phyloP scores from a whole-genome alignment of 306 rosid genomes.

The Inga oerstediana region DNA sequence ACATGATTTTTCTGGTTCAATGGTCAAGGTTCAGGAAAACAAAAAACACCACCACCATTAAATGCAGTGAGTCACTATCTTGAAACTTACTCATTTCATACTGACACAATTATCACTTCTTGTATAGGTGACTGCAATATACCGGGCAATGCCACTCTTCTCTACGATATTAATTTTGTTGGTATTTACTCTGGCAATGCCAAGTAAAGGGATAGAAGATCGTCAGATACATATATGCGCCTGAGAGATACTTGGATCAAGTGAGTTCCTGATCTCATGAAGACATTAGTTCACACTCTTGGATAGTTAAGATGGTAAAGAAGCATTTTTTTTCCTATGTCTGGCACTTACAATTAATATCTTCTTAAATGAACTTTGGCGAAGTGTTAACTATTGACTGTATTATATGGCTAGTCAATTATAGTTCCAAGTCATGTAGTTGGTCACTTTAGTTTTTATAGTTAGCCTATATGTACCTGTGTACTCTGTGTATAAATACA shows the following conservation, averaged over 20 bases:
- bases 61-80: conserved; percentile 1
- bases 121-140: conserved; percentile 90
- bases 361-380: not conserved
- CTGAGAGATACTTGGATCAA: conserved; percentile 32
- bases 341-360: conserved; percentile 21
- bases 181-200: conserved; percentile 82
- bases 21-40: conserved; percentile 10
- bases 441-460: not conserved
- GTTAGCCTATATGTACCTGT: not conserved
- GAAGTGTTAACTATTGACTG: not conserved
- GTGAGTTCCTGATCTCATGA: conserved; percentile 46
- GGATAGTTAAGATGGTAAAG: conserved; percentile 37
- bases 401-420: not conserved
- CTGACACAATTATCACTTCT: conserved; percentile 34
- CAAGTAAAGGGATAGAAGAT: conserved; percentile 46
- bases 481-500: not conserved
- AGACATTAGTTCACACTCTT: conserved; percentile 18
- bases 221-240: conserved; percentile 25
- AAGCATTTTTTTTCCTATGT: conserved; percentile 25
- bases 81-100: conserved; percentile 27
- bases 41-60: not conserved
- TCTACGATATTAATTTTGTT: conserved; percentile 75
- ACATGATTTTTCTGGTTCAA: conserved; percentile 14
- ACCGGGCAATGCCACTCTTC: conserved; percentile 90
- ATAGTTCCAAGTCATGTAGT: not conserved